Conservation (phyloP, 805 yeast species). For the Kodamaea fukazawae region DNA sequence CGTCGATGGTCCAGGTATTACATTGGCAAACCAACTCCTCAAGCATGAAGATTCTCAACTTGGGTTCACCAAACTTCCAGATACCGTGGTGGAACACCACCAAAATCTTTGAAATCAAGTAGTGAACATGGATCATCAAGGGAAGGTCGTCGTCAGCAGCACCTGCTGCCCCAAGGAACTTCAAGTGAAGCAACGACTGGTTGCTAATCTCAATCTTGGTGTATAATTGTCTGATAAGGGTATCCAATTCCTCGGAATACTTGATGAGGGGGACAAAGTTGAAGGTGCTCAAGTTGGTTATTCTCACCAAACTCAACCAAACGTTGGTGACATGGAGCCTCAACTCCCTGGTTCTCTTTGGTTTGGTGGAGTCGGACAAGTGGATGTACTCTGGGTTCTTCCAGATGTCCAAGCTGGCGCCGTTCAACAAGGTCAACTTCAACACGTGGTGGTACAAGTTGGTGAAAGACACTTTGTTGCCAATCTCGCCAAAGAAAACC, state of each 20-base stretch:
- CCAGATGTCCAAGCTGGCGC: conserved; percentile 7
- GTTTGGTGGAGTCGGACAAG: not conserved
- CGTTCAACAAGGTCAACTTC: conserved; percentile 4
- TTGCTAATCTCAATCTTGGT: conserved; percentile 17
- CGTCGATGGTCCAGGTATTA: conserved; percentile 24
- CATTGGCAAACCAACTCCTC: conserved; percentile 23
- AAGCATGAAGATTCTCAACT: conserved; percentile 20
- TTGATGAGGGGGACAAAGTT: conserved; percentile 24
- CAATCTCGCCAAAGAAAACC: conserved; percentile 1
- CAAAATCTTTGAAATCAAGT: conserved; percentile 28
- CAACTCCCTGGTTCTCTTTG: conserved; percentile 1
- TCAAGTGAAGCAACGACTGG: conserved; percentile 5
- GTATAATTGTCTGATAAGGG: conserved; percentile 16
- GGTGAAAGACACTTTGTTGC: conserved; percentile 1
- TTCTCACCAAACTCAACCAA: conserved; percentile 37
- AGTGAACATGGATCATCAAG: conserved; percentile 17
- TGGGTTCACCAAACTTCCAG: conserved; percentile 17
- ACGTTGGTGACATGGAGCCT: conserved; percentile 13
- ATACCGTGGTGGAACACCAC: conserved; percentile 21
- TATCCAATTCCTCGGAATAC: conserved; percentile 20
- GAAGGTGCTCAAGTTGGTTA: conserved; percentile 27
- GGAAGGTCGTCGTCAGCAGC: conserved; percentile 4
- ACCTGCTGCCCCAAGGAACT: conserved; percentile 1
- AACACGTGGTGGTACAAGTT: conserved; percentile 4
- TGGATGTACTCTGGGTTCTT: conserved; percentile 6